phyloP scores from a whole-genome alignment of 2,329 filamentous ascomycete species.

The Didymella arachidicola region DNA sequence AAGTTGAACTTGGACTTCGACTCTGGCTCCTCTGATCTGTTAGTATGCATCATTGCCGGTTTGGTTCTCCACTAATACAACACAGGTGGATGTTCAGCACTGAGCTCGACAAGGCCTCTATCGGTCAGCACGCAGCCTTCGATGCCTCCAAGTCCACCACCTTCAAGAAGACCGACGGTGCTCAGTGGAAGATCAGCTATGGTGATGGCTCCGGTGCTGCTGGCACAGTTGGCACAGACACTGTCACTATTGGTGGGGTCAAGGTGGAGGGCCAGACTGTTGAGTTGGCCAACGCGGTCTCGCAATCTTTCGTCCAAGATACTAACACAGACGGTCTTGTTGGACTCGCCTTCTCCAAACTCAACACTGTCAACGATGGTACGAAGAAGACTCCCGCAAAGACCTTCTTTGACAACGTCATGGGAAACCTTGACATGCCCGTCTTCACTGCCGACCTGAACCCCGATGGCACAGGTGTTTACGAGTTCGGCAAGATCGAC shows the following conservation, averaged over 20 bases:
- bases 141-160: constrained; percentile 61
- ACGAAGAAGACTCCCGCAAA: constrained; percentile 68
- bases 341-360: constrained; percentile 69
- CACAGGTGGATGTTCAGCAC: constrained; percentile 74
- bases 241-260: constrained; percentile 71
- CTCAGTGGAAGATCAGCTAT: constrained; percentile 71
- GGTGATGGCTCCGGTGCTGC: constrained; percentile 70
- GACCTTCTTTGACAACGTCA: constrained; percentile 78
- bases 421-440: constrained; percentile 66
- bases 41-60: constrained; percentile 36
- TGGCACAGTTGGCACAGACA: constrained; percentile 73
- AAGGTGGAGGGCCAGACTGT: constrained; percentile 69
- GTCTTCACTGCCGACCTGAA: constrained; percentile 76
- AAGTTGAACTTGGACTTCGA: constrained; percentile 75
- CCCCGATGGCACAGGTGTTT: constrained; percentile 66
- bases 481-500: constrained; percentile 79
- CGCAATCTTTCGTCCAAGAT: constrained; percentile 65
- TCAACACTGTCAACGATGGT: constrained; percentile 63
- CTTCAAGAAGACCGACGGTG: constrained; percentile 58
- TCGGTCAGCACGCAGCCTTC: constrained; percentile 63
- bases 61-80: constrained; percentile 20
- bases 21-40: constrained; percentile 77
- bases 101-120: constrained; percentile 57
- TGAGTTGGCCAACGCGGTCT: constrained; percentile 69
- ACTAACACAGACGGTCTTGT: constrained; percentile 72